These are phyloP conservation scores for Rhodotorula diobovata DNA, from an alignment of 768 basidiomycete genomes.

Conservation along the genomic window DNA sequence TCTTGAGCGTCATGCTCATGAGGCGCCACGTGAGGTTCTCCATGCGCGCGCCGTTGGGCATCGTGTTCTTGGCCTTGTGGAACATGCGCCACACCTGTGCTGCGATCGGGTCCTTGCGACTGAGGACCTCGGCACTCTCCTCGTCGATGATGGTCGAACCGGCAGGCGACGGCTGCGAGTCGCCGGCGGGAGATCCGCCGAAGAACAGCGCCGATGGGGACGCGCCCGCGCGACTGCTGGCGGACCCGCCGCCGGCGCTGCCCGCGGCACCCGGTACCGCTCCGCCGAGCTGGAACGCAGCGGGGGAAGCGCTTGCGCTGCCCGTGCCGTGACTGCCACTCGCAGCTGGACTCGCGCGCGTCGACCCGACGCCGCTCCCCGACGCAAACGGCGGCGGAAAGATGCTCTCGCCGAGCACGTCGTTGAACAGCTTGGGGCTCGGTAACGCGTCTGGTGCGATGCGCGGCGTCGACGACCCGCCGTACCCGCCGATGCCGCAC, in stretches of 20 bases:
- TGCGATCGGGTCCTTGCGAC: conserved; percentile 74
- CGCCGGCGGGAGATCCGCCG: not conserved
- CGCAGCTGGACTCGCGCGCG: not conserved
- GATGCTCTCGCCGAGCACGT: conserved; percentile 26
- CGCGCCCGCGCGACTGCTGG: not conserved
- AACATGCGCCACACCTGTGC: conserved; percentile 98
- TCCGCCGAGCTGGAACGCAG: not conserved
- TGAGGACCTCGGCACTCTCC: conserved; percentile 27
- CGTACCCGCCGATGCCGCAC: conserved; percentile 26
- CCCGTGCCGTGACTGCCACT: not conserved
- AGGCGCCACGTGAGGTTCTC: conserved; percentile 97
- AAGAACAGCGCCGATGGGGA: not conserved
- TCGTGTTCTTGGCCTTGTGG: conserved; percentile 75
- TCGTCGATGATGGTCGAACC: conserved; percentile 35
- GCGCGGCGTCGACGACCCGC: conserved; percentile 18
- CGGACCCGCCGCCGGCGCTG: not conserved
- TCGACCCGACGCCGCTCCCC: not conserved
- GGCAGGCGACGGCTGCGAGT: conserved; percentile 9
- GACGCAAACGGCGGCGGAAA: not conserved
- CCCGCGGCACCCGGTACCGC: not conserved
- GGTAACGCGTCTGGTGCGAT: conserved; percentile 5
- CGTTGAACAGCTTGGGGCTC: conserved; percentile 29
- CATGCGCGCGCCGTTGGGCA: conserved; percentile 91
- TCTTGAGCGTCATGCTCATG: conserved; percentile 93
- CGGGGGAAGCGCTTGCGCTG: not conserved